Percentiles rank a stretch among this genome's conserved stretches.
Evolutionary conservation across 345 rosid species (phyloP).

Genomic region (Triadica sebifera): DNA sequence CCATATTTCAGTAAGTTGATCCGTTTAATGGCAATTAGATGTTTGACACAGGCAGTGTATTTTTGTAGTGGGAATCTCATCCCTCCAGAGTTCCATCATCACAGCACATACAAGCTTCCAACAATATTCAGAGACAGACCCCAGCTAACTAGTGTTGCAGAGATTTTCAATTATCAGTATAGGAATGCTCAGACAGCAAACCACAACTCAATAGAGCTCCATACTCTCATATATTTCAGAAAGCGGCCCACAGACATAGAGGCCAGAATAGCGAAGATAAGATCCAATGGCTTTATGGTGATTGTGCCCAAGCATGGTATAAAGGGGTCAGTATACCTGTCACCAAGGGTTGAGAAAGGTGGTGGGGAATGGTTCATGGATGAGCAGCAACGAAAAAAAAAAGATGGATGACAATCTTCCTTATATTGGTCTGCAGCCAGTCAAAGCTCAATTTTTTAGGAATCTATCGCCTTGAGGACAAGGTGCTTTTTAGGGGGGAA

Average conservation of each 20-base stretch:
- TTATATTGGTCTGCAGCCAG: slow-evolving; percentile 65
- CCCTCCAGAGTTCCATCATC: too few relatives aligned
- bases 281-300: slow-evolving; percentile 92
- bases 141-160: slow-evolving; percentile 51
- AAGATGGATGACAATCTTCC: slow-evolving; percentile 76
- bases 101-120: too few relatives aligned
- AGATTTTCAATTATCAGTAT: slow-evolving; percentile 90
- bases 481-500: too few relatives aligned
- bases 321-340: slow-evolving; percentile 86
- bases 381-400: slow-evolving; percentile 87
- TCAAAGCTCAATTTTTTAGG: slow-evolving; percentile 73
- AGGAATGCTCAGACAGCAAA: slow-evolving; percentile 99
- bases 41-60: too few relatives aligned
- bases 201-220: slow-evolving; percentile 89
- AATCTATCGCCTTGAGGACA: too few relatives aligned
- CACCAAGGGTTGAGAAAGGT: slow-evolving; percentile 66
- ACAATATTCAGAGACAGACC: too few relatives aligned
- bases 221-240: slow-evolving; percentile 88
- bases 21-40: slow-evolving; percentile 92
- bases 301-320: slow-evolving; percentile 97
- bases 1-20: slow-evolving; percentile 96
- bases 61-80: too few relatives aligned
- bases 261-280: slow-evolving; percentile 89
- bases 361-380: slow-evolving; percentile 83
- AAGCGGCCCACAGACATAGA: slow-evolving; percentile 93